A percentile compares a stretch with the other conserved stretches of the same genome.
Conservation (phyloP, 192 early-diverging fungal species). For the Umbelopsis vinacea region DNA sequence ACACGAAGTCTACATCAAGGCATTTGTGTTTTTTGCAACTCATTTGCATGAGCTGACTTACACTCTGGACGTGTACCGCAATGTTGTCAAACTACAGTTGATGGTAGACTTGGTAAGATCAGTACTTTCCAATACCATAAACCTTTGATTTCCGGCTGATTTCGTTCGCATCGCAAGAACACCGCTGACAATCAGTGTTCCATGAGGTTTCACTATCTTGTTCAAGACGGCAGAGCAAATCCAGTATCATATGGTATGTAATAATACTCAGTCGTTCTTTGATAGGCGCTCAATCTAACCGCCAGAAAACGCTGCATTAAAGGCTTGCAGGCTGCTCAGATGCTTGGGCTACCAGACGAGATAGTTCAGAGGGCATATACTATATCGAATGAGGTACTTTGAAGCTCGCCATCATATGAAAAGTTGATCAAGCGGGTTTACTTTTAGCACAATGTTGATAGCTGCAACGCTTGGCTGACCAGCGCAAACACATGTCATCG, state of each 20-base stretch:
- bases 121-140: background rate
- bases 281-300: background rate
- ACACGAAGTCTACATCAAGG: conserved; percentile 3
- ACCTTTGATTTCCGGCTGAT: too few species aligned
- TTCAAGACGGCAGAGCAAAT: conserved; percentile 49
- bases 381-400: conserved; percentile 34
- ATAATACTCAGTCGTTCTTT: background rate
- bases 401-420: background rate
- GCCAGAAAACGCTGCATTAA: background rate
- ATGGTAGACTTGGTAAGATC: conserved; percentile 45
- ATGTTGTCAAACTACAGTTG: conserved; percentile 64
- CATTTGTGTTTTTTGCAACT: conserved; percentile 75
- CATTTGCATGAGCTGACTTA: conserved; percentile 75
- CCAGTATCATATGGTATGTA: conserved; percentile 51
- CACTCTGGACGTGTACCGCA: conserved; percentile 56
- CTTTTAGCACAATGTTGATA: background rate
- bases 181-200: conserved; percentile 18
- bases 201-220: conserved; percentile 51
- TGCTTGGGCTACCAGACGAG: conserved; percentile 35
- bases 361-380: conserved; percentile 38
- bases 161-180: background rate
- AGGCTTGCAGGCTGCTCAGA: conserved; percentile 53
- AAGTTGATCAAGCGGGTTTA: background rate
- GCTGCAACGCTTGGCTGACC: background rate
- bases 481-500: background rate